Percentiles rank a stretch among this genome's conserved stretches.
Evolutionary conservation across 441 rosid genomes (phyloP).

Genomic region (Croton laevigatus): DNA sequence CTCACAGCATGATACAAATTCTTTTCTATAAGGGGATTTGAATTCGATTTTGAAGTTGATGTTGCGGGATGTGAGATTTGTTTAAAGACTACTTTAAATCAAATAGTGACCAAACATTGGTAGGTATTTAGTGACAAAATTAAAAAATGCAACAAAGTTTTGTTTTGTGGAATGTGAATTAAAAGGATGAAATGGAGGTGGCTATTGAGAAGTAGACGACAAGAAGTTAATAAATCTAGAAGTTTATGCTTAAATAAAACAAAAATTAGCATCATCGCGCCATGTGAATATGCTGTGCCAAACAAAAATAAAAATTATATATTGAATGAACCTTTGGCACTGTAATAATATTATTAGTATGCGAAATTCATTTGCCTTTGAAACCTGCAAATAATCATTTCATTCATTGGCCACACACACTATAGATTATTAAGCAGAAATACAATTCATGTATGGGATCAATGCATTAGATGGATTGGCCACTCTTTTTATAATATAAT

Average conservation of each 20-base stretch:
- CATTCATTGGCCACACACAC: background rate
- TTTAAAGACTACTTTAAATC: too few species aligned
- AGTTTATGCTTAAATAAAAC: background rate
- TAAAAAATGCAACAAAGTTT: too few species aligned
- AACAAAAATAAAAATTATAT: background rate
- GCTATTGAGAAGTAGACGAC: background rate
- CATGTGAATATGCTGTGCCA: conserved; percentile 1
- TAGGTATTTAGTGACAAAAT: too few species aligned
- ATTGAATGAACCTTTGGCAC: background rate
- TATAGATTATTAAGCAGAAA: background rate
- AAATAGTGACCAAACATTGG: too few species aligned
- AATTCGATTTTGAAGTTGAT: too few species aligned
- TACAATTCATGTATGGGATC: background rate
- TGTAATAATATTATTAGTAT: background rate
- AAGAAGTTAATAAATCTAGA: background rate
- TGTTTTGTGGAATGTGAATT: background rate
- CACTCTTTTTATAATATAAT: background rate
- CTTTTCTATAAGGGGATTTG: too few species aligned
- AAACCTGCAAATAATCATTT: background rate
- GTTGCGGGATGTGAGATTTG: too few species aligned
- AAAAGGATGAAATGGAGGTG: background rate
- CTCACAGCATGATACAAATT: too few species aligned
- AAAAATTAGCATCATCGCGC: background rate
- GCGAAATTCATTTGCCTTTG: background rate
- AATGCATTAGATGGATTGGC: background rate